Base-by-base conservation (phyloP, 441 rosid species). In the Daphne laureola region DNA sequence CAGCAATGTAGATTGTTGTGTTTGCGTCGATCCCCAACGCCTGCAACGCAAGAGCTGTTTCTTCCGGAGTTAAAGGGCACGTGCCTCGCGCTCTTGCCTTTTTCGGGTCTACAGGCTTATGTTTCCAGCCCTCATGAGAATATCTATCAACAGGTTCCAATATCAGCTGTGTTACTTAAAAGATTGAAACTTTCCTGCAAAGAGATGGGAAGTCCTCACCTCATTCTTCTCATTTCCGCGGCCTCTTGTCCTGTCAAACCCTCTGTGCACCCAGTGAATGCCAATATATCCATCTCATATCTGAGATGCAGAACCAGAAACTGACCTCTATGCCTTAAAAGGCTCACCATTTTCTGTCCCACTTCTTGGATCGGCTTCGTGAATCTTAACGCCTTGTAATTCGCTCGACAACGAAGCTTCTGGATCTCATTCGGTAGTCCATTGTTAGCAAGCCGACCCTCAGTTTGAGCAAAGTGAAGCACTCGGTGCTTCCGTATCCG, bases 281-380 rank as follows among this genome's bases (percentile, higher is more conserved):
- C 77, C 47, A 84, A 42, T 78, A 84, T 72, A 58, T 84, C 91
- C 82, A 79, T 84, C 61, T 84, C 91, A 8, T 79, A 84, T 46
- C 87, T 73, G 35, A 84, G 85, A 75, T 84, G 91, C 38, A 84
- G 79, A 55, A 67, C 91, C 50, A 84, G 53, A 59, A 75, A 81
- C 18, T 80, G 83, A 49, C 87, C 87, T 46, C 70, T 84, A 63
- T 72, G 79, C 65, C 85, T 77, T 69, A 84, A 62, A 58, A 75
- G 65, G 18, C 59, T 63, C 38, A 77, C 85, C 8, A 75, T 64
- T 59, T 64, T 69, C 59, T 78, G 75, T 7, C 85, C 91, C 12
- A 78, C 54, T 64, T 78, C 87, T 59, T 81, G 85, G n/a, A 81
- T 77, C 38, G 59, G 67, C 41, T 75, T 69, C 53, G 87, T 81